A percentile compares a stretch with the other conserved stretches of the same genome.
Evolutionary conservation across 163 green algal species (phyloP).

Genomic region (Volvox carteri): DNA sequence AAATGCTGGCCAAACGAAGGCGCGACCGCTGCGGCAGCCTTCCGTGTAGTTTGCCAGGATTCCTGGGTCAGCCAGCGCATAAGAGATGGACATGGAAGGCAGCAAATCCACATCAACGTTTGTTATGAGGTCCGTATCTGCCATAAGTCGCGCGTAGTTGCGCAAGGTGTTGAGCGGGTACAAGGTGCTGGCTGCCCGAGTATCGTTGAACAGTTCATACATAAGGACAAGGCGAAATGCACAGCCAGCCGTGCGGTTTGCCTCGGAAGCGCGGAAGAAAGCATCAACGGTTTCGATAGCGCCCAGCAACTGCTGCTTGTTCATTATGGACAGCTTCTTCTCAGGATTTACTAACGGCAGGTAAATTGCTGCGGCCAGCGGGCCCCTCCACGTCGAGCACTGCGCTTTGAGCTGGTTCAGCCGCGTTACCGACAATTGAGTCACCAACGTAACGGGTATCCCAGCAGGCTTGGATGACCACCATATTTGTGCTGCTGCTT

Average conservation of each 20-base stretch:
- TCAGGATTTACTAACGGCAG: constrained; percentile 14
- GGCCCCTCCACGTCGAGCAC: constrained; percentile 57
- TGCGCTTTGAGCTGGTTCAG: constrained; percentile 55
- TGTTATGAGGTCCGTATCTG: constrained; percentile 63
- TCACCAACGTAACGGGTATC: constrained; percentile 60
- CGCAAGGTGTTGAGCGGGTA: constrained; percentile 69
- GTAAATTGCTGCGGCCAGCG: constrained; percentile 59
- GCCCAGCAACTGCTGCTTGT: neutral
- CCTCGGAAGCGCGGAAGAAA: neutral
- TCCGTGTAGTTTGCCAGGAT: neutral
- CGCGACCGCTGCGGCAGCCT: neutral
- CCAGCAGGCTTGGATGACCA: constrained; percentile 31
- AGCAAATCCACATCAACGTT: constrained; percentile 76
- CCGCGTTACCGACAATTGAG: constrained; percentile 58
- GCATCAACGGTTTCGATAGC: neutral
- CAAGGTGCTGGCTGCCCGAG: constrained; percentile 22
- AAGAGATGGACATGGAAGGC: constrained; percentile 50
- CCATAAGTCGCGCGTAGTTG: constrained; percentile 63
- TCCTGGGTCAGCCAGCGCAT: neutral
- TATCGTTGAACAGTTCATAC: constrained; percentile 60
- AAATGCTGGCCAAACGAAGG: constrained; percentile 58
- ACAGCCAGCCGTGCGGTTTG: neutral
- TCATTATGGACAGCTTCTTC: neutral
- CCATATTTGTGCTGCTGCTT: constrained; percentile 33
- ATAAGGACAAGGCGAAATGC: constrained; percentile 64